Percentiles rank a stretch among this genome's conserved stretches.
These are phyloP conservation scores for Cercospora sp. DNA, from an alignment of 2,329 filamentous ascomycete genomes.

Conservation along the genomic window DNA sequence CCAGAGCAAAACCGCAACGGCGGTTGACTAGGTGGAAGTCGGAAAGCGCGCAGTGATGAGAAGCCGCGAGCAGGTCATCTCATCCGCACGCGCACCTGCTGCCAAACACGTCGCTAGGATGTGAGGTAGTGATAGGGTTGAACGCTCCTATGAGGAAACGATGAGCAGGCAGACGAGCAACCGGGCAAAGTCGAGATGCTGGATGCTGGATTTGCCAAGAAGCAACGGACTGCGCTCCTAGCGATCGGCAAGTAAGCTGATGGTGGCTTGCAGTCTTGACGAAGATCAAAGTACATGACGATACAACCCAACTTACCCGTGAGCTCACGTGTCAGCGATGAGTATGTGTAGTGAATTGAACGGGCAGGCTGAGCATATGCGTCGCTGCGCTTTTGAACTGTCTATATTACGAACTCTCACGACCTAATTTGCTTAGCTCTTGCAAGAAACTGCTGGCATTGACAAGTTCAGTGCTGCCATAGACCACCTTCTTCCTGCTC, in stretches of 20 bases:
- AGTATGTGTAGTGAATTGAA: neutral
- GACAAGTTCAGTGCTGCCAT: slow-evolving; percentile 81
- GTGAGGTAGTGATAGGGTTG: slow-evolving; percentile 10
- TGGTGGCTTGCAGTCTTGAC: slow-evolving; percentile 2
- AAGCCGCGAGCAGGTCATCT: slow-evolving; percentile 12
- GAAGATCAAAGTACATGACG: neutral
- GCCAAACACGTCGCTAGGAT: slow-evolving; percentile 7
- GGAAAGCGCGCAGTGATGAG: slow-evolving; percentile 8
- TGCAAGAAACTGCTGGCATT: slow-evolving; percentile 64
- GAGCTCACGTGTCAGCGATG: neutral
- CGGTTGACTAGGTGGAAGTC: slow-evolving; percentile 3
- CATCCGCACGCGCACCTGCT: slow-evolving; percentile 9
- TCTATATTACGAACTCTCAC: slow-evolving; percentile 49
- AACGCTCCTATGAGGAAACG: slow-evolving; percentile 12
- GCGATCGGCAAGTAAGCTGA: slow-evolving; percentile 1
- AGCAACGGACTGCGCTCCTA: neutral
- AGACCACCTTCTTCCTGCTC: slow-evolving; percentile 78
- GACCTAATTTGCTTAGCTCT: slow-evolving; percentile 58
- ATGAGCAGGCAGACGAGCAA: slow-evolving; percentile 1
- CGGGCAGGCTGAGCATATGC: neutral
- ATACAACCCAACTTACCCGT: neutral
- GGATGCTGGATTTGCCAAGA: slow-evolving; percentile 5
- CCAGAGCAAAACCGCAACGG: neutral
- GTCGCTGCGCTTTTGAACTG: neutral
- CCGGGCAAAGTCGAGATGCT: slow-evolving; percentile 9